Percentiles rank a stretch among this genome's conserved stretches.
Evolutionary conservation across 2,329 filamentous ascomycete genomes (phyloP).

Genomic region (Sporothrix phasma): DNA sequence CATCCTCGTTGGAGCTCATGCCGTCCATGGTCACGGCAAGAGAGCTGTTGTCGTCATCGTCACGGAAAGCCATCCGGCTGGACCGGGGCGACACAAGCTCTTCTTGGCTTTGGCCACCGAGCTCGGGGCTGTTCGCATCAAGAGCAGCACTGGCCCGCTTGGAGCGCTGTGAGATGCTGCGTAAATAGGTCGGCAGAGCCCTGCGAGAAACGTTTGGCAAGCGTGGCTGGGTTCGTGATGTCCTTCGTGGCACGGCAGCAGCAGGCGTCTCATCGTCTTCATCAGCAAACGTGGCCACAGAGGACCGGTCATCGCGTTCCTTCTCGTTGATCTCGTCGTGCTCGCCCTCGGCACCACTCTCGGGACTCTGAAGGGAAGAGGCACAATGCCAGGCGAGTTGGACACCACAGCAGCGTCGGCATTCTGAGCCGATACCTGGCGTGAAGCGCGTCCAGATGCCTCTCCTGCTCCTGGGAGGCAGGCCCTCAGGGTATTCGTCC

Average conservation of each 20-base stretch:
- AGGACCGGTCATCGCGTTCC: constrained; percentile 49
- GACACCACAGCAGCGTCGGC: not conserved
- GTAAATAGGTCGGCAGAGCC: constrained; percentile 37
- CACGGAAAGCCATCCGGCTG: constrained; percentile 28
- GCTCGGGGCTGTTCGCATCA: not conserved
- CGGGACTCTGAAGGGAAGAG: constrained; percentile 54
- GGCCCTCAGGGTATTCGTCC: constrained; percentile 35
- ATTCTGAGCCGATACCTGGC: not conserved
- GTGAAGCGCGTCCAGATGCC: not conserved
- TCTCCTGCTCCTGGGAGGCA: constrained; percentile 2
- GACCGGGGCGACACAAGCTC: constrained; percentile 32
- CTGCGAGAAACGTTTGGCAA: constrained; percentile 40
- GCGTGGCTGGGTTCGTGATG: constrained; percentile 22
- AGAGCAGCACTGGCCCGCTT: constrained; percentile 22
- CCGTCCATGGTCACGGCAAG: constrained; percentile 49
- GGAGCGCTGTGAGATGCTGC: constrained; percentile 33
- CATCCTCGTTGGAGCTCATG: constrained; percentile 34
- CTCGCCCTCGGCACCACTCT: constrained; percentile 20
- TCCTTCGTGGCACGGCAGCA: not conserved
- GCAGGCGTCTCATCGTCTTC: constrained; percentile 37
- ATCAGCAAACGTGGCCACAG: constrained; percentile 60
- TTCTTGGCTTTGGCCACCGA: constrained; percentile 34
- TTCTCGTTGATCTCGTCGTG: constrained; percentile 25
- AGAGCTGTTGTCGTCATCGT: constrained; percentile 40
- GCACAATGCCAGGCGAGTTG: constrained; percentile 41